A percentile compares a stretch with the other conserved stretches of the same genome.
phyloP scores from a whole-genome alignment of 2,329 filamentous ascomycete genomes.

The Mycosphaerelloides madeirae region DNA sequence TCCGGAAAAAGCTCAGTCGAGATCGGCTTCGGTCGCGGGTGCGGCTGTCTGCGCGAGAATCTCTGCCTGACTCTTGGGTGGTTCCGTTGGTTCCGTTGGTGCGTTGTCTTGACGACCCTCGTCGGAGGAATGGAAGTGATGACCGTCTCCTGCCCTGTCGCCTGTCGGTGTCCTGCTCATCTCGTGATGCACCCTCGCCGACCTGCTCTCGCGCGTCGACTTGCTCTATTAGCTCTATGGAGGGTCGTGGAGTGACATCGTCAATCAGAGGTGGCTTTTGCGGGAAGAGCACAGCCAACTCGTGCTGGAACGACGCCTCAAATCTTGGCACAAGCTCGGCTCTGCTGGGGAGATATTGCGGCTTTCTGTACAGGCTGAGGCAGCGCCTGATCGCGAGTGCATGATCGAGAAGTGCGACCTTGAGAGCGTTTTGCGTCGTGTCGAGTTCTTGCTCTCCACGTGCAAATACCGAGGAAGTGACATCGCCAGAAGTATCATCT shows the following conservation, averaged over 20 bases:
- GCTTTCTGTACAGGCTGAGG: conserved; percentile 57
- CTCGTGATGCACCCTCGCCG: conserved; percentile 6
- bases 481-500: conserved; percentile 40
- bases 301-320: conserved; percentile 42
- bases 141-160: conserved; percentile 14
- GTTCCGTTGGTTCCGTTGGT: conserved; percentile 14
- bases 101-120: conserved; percentile 25
- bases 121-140: conserved; percentile 29
- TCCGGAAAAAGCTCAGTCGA: conserved; percentile 26
- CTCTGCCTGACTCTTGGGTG: conserved; percentile 22
- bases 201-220: conserved; percentile 6
- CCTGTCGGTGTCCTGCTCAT: conserved; percentile 10
- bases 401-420: conserved; percentile 82
- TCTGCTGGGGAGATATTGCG: conserved; percentile 53
- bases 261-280: conserved; percentile 23
- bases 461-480: conserved; percentile 21
- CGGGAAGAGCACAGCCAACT: conserved; percentile 40
- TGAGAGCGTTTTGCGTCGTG: conserved; percentile 70
- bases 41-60: conserved; percentile 15
- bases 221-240: conserved; percentile 10
- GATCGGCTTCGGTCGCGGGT: conserved; percentile 21
- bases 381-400: conserved; percentile 82
- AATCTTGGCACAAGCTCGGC: conserved; percentile 34
- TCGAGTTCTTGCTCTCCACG: conserved; percentile 38
- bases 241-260: conserved; percentile 20